phyloP scores from a whole-genome alignment of 805 yeast species.

The Saturnispora kantuleensis region DNA sequence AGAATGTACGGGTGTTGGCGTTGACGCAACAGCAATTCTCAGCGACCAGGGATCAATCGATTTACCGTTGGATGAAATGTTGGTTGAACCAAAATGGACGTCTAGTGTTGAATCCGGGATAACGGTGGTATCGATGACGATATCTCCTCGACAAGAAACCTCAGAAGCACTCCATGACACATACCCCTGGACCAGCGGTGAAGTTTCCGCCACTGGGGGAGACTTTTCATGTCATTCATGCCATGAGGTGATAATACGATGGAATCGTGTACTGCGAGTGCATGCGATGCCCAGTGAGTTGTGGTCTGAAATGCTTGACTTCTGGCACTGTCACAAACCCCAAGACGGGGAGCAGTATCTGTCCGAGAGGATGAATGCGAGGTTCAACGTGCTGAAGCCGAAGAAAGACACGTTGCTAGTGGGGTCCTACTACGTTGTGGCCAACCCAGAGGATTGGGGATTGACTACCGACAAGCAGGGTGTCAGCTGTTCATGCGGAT shows the following conservation, averaged over 20 bases:
- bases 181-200: slow-evolving; percentile 20
- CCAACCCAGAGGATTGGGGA: slow-evolving; percentile 23
- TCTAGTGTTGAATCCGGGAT: too few relatives aligned
- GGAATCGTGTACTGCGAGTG: slow-evolving; percentile 29
- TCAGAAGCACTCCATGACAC: slow-evolving; percentile 11
- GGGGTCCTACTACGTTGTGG: slow-evolving; percentile 47
- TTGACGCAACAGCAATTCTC: neutral
- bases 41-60: neutral
- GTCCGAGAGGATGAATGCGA: slow-evolving; percentile 11
- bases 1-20: neutral
- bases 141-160: too few relatives aligned
- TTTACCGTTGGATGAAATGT: neutral
- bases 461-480: neutral
- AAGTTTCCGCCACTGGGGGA: slow-evolving; percentile 6
- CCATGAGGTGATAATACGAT: slow-evolving; percentile 14
- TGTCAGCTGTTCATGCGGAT: slow-evolving; percentile 24
- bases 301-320: slow-evolving; percentile 94
- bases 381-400: slow-evolving; percentile 39
- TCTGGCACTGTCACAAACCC: slow-evolving; percentile 95
- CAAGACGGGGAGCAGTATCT: slow-evolving; percentile 13
- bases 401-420: slow-evolving; percentile 32
- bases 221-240: slow-evolving; percentile 17
- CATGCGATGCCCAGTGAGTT: slow-evolving; percentile 79
- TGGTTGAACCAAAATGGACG: neutral
- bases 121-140: too few relatives aligned